Evolutionary conservation across 2,329 filamentous ascomycete genomes (phyloP).

Genomic region (Neoarthrinium moseri): DNA sequence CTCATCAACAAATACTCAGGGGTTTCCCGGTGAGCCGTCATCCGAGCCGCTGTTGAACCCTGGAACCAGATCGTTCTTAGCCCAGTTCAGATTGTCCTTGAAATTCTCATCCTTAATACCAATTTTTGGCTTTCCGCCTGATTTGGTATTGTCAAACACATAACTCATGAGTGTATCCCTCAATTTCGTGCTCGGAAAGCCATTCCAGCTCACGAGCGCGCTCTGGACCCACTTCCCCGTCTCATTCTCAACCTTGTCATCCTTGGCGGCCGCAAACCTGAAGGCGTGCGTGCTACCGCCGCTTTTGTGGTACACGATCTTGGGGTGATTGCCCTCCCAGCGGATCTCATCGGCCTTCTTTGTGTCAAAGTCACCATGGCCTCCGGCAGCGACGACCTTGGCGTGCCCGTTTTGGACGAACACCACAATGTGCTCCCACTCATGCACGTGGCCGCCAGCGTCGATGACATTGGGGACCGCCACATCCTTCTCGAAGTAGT

Average conservation of each 20-base stretch:
- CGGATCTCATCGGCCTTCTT: conserved; percentile 23
- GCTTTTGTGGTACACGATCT: conserved; percentile 31
- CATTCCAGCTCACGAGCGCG: conserved; percentile 24
- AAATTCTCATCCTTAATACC: conserved; percentile 24
- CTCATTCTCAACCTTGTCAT: conserved; percentile 28
- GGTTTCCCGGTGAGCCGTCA: conserved; percentile 25
- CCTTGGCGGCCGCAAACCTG: conserved; percentile 24
- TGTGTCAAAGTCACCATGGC: conserved; percentile 26
- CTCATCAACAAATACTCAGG: too few species aligned
- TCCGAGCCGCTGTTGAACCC: conserved; percentile 48
- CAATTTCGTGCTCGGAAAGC: conserved; percentile 22
- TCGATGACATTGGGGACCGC: conserved; percentile 22
- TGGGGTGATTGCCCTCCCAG: conserved; percentile 28
- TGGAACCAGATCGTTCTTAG: conserved; percentile 29
- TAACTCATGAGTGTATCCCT: conserved; percentile 22
- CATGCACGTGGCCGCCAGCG: conserved; percentile 35
- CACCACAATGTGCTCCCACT: conserved; percentile 33
- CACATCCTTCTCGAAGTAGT: conserved; percentile 47
- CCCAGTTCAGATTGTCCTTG: conserved; percentile 19
- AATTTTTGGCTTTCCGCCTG: too few species aligned
- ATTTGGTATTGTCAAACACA: conserved; percentile 23
- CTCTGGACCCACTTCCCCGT: conserved; percentile 27
- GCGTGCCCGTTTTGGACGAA: conserved; percentile 21
- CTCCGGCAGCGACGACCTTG: conserved; percentile 20
- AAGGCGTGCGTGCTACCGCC: conserved; percentile 25